A percentile compares a stretch with the other conserved stretches of the same genome.
These are phyloP conservation scores for Crithidia mellificae DNA, from an alignment of 208 protist genomes.

Conservation along the genomic window DNA sequence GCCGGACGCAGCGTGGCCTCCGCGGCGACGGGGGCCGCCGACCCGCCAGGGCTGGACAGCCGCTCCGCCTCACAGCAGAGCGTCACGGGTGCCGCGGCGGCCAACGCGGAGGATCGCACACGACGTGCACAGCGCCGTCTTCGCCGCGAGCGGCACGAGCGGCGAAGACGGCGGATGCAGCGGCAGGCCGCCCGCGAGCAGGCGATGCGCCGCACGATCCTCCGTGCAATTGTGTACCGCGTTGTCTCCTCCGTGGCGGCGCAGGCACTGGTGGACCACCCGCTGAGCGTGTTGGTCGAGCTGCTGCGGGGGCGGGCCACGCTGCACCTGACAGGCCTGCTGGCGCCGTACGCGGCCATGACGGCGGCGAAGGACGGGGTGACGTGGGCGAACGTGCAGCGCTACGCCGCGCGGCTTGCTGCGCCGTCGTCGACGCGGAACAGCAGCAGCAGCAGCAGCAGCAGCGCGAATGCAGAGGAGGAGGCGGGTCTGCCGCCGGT, in stretches of 20 bases:
- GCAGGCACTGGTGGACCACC: conserved; percentile 74
- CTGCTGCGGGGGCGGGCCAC: conserved; percentile 70
- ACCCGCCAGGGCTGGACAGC: neutral
- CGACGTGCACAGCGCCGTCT: conserved; percentile 24
- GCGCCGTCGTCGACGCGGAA: neutral
- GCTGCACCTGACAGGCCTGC: conserved; percentile 65
- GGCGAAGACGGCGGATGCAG: conserved; percentile 20
- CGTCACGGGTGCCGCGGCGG: neutral
- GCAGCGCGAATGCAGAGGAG: conserved; percentile 5
- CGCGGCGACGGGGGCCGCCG: neutral
- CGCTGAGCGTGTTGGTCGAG: conserved; percentile 63
- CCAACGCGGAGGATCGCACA: conserved; percentile 26
- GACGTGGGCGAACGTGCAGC: conserved; percentile 17
- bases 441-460: neutral
- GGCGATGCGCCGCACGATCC: conserved; percentile 40
- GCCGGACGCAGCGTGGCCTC: neutral
- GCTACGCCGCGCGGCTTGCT: conserved; percentile 7
- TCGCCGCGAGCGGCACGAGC: conserved; percentile 17
- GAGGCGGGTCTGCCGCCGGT: conserved; percentile 31
- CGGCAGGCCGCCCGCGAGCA: conserved; percentile 33
- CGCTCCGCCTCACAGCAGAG: conserved; percentile 13
- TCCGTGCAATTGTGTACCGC: conserved; percentile 81
- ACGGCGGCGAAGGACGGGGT: conserved; percentile 14
- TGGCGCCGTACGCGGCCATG: conserved; percentile 48
- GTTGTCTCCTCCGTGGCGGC: conserved; percentile 57